Conservation (phyloP, 805 yeast genomes). For the Saturnispora sanitii region DNA sequence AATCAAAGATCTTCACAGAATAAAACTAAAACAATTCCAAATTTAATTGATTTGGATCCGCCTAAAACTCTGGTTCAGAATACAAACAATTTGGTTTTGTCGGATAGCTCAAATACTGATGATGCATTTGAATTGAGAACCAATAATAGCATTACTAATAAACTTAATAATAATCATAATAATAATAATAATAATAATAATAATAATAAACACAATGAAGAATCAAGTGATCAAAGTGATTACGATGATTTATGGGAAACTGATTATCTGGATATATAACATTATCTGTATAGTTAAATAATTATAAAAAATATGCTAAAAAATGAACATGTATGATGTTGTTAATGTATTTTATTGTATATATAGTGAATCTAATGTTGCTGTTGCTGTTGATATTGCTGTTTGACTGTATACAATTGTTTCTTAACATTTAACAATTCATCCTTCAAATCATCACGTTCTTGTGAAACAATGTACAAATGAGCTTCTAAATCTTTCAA, state of each 20-base stretch:
- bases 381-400: neutral
- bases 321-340: neutral
- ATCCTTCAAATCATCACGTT: slow-evolving; percentile 68
- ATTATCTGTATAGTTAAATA: neutral
- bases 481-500: slow-evolving; percentile 80
- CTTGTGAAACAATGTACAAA: slow-evolving; percentile 69
- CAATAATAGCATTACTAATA: too few relatives aligned
- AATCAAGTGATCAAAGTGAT: slow-evolving; percentile 8
- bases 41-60: slow-evolving; percentile 6
- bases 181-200: neutral
- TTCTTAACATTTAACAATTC: slow-evolving; percentile 51
- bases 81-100: neutral
- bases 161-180: neutral
- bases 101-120: too few relatives aligned
- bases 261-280: slow-evolving; percentile 13
- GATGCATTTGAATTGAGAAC: too few relatives aligned
- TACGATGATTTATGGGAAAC: slow-evolving; percentile 23
- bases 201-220: slow-evolving; percentile 1
- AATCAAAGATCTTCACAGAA: neutral
- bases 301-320: too few relatives aligned
- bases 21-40: neutral
- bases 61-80: neutral
- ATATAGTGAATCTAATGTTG: neutral
- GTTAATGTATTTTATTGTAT: neutral
- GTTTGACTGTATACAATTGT: slow-evolving; percentile 29